phyloP scores from a whole-genome alignment of 345 rosid species.

The Brassica nigra region DNA sequence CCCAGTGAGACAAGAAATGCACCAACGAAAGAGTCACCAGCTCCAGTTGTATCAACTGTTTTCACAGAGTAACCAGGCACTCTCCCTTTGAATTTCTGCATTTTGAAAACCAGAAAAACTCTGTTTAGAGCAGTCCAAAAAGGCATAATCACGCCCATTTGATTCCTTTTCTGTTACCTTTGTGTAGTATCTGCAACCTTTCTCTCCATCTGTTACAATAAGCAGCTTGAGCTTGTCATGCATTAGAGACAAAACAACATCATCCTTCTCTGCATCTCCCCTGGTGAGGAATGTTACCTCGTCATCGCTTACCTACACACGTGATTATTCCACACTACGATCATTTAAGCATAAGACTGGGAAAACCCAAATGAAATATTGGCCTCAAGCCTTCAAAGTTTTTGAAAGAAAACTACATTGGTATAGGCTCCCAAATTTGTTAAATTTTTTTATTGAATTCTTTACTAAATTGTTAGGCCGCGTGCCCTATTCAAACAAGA shows the following conservation, averaged over 20 bases:
- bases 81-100: slow-evolving; percentile 54
- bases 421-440: no score
- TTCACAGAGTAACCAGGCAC: slow-evolving; percentile 55
- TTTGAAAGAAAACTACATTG: no score
- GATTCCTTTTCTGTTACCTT: slow-evolving; percentile 38
- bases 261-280: slow-evolving; percentile 59
- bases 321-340: not conserved
- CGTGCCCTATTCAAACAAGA: not conserved
- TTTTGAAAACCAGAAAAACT: not conserved
- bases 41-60: slow-evolving; percentile 67
- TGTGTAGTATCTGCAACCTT: slow-evolving; percentile 68
- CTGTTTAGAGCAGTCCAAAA: not conserved
- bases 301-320: slow-evolving; percentile 50
- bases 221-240: slow-evolving; percentile 61
- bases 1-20: slow-evolving; percentile 47
- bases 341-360: not conserved
- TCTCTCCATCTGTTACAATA: slow-evolving; percentile 66
- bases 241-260: slow-evolving; percentile 55
- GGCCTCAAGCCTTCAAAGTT: no score
- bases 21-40: slow-evolving; percentile 75
- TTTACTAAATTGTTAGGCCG: no score
- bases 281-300: slow-evolving; percentile 58
- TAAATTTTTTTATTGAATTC: no score
- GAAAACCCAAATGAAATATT: no score
- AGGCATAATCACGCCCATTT: not conserved